Base-by-base conservation (phyloP, 352 stramenopile species). In the Pythium grandisporangium region DNA sequence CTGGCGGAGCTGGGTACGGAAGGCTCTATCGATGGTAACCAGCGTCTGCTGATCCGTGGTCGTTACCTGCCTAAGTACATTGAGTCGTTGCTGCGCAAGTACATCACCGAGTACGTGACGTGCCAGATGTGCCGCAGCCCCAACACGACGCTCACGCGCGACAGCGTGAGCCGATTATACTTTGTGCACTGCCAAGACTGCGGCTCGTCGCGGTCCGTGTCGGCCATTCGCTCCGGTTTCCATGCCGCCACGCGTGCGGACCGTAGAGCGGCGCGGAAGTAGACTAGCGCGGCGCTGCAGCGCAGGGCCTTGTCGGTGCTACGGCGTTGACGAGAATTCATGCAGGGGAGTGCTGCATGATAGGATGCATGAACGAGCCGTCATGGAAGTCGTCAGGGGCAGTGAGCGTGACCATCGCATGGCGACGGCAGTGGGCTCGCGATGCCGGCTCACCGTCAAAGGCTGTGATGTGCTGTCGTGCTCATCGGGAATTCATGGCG, bases 41-140 rank as follows among this genome's bases (percentile, higher is more conserved):
- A 98, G 61, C 94, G 95, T 30, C 75, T 99, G 24, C 92, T 99
- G 24, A 98, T 99, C 60, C 90, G 95, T 42, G 96, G 96, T 42
- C 94, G 96, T 53, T 99, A 98, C 64, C 83, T 97, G 35, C 85
- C 94, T 33, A 98, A 99, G 80, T 99, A 99, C 77, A 99, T 99
- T 63, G 96, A 99, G 63, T 97, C 77, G 43, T 84, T 99, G 58
- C 80, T 99, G 37, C 77, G 94, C 45, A 99, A 99, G 72, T 99
- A 99, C 72, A 99, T 99, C 55, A 95, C 94, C 19, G 95, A 98
- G 64, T 99, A 99, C 73, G 96, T 99, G 20, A 98, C 94, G 53
- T 99, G 97, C 77, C 89, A 98, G 65, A 99, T 99, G 93, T 99
- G 97, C 74, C 90, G 93, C 54, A 97, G 81, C 42, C 87, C 96